A percentile compares a stretch with the other conserved stretches of the same genome.
Conservation (phyloP, 306 rosid genomes). For the Dryas octopetala region DNA sequence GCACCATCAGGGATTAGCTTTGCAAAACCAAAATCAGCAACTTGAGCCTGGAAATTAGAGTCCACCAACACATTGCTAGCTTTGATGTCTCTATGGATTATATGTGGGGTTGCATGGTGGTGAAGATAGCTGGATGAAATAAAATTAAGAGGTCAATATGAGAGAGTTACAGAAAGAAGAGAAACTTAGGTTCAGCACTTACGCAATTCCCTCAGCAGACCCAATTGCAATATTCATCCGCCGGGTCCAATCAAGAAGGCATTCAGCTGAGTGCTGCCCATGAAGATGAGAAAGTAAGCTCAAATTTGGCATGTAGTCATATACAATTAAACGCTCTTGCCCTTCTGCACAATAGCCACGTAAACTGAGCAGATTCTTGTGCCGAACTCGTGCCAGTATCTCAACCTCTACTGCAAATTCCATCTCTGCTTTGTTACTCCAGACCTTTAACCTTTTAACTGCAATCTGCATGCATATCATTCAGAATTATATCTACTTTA, state of each 20-base stretch:
- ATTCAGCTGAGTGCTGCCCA: conserved; percentile 88
- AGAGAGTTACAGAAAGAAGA: neutral
- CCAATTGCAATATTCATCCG: conserved; percentile 87
- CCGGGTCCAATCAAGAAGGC: conserved; percentile 82
- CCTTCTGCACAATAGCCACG: conserved; percentile 99
- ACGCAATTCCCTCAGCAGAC: conserved; percentile 91
- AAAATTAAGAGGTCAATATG: conserved; percentile 12
- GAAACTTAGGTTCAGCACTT: conserved; percentile 37
- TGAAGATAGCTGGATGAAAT: conserved; percentile 83
- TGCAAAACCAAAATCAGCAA: conserved; percentile 96
- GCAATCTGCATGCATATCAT: conserved; percentile 60
- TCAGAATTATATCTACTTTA: conserved; percentile 18
- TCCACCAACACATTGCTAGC: conserved; percentile 88
- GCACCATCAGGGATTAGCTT: conserved; percentile 95
- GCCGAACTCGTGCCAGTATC: conserved; percentile 90
- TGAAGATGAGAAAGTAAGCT: conserved; percentile 95
- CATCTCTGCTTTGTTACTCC: conserved; percentile 96
- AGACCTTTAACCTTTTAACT: conserved; percentile 88
- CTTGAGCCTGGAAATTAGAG: conserved; percentile 73
- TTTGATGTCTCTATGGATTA: conserved; percentile 88
- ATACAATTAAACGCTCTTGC: conserved; percentile 87
- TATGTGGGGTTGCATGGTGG: conserved; percentile 85
- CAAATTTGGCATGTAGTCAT: conserved; percentile 91
- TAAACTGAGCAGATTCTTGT: conserved; percentile 89
- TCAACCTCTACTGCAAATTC: conserved; percentile 96